phyloP scores from a whole-genome alignment of 2,329 filamentous ascomycete species.

The Thelonectria discophora region DNA sequence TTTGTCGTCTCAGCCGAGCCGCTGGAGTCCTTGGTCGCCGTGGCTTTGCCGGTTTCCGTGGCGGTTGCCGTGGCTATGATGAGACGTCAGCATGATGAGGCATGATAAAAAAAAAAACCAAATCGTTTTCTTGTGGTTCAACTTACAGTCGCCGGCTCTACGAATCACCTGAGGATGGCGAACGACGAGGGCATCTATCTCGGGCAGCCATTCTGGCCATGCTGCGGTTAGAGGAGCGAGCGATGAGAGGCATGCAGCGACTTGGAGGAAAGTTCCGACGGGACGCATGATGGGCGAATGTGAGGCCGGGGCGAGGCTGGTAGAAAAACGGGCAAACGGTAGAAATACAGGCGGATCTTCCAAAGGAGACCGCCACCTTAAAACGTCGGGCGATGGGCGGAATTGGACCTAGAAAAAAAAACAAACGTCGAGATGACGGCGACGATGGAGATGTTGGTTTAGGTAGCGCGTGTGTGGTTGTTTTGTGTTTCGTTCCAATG shows the following conservation, averaged over 20 bases:
- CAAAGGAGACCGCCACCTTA: background rate
- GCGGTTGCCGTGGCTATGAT: constrained; percentile 8
- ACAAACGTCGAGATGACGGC: background rate
- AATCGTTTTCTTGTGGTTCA: background rate
- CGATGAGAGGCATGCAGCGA: constrained; percentile 61
- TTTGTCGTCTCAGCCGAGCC: constrained; percentile 44
- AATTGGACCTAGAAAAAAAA: too few species aligned
- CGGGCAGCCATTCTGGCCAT: constrained; percentile 66
- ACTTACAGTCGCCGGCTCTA: constrained; percentile 48
- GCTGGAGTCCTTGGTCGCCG: constrained; percentile 38
- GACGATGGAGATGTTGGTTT: background rate
- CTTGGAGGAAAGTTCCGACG: constrained; percentile 55
- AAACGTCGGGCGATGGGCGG: too few species aligned
- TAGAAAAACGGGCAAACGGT: background rate
- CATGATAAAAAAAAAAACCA: background rate
- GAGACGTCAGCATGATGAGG: background rate
- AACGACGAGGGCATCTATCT: constrained; percentile 62
- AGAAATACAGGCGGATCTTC: background rate
- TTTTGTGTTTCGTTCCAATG: background rate
- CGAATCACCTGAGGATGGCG: constrained; percentile 38
- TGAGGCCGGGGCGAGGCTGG: constrained; percentile 7
- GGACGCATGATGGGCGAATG: constrained; percentile 60
- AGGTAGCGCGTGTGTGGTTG: background rate
- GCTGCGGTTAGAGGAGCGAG: constrained; percentile 61
- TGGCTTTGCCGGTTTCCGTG: constrained; percentile 23